Evolutionary conservation across 106 monocot species (phyloP).

Genomic region (Narthecium ossifragum): DNA sequence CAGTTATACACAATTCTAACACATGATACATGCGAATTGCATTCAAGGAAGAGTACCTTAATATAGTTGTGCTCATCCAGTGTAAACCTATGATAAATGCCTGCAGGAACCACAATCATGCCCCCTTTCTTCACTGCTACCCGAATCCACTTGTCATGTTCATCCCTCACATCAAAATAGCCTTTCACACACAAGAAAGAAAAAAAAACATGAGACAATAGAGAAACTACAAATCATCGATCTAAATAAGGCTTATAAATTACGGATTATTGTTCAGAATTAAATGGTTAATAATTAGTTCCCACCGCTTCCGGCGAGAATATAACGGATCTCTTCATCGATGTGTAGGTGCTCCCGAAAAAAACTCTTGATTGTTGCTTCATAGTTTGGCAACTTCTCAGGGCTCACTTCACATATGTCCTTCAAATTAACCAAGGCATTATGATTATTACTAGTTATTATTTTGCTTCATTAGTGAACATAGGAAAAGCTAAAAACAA

Average conservation of each 20-base stretch:
- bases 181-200: conserved; percentile 33
- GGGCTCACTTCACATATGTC: conserved; percentile 87
- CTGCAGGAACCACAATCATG: conserved; percentile 92
- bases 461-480: no score
- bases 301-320: conserved; percentile 86
- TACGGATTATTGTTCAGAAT: no score
- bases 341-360: conserved; percentile 97
- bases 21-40: no score
- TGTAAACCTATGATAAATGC: conserved; percentile 95
- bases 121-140: conserved; percentile 82
- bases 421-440: no score
- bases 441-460: no score
- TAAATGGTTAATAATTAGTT: no score
- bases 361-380: conserved; percentile 79
- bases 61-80: conserved; percentile 81
- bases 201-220: no score
- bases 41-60: no score
- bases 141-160: conserved; percentile 86
- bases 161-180: conserved; percentile 94
- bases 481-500: no score
- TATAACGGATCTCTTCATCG: conserved; percentile 98
- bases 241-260: no score
- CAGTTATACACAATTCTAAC: no score
- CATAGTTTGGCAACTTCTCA: conserved; percentile 90
- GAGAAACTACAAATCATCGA: no score